These are phyloP conservation scores for Penicillium flavigenum DNA, from an alignment of 495 filamentous ascomycete species.

Conservation along the genomic window DNA sequence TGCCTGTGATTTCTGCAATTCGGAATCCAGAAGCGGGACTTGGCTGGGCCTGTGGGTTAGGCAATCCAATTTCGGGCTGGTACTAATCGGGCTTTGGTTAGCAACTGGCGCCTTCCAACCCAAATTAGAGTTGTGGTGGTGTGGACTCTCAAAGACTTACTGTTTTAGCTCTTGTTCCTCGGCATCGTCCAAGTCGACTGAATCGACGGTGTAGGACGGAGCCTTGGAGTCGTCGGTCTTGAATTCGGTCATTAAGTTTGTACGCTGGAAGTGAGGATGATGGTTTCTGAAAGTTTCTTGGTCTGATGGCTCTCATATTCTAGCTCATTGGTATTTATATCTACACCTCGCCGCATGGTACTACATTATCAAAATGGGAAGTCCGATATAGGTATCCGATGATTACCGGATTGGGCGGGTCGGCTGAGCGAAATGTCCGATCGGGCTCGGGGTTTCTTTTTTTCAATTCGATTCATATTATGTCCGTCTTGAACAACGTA, in stretches of 20 bases:
- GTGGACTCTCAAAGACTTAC: background rate
- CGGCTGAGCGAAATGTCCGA: constrained; percentile 1
- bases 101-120: background rate
- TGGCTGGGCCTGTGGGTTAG: constrained; percentile 16
- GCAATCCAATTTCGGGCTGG: constrained; percentile 8
- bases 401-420: background rate
- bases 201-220: background rate
- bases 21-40: constrained; percentile 14
- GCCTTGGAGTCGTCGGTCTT: background rate
- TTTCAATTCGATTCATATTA: too few relatives aligned
- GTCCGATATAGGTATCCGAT: constrained; percentile 3
- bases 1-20: constrained; percentile 14
- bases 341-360: background rate
- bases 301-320: background rate
- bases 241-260: background rate
- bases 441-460: constrained; percentile 4
- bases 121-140: background rate
- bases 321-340: background rate
- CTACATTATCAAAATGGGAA: background rate
- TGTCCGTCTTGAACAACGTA: too few relatives aligned
- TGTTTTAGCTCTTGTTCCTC: background rate
- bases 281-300: background rate
- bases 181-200: background rate
- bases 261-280: background rate
- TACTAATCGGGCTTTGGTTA: constrained; percentile 2